phyloP scores from a whole-genome alignment of 177 flowering plant species.

The Vitis hybrid region DNA sequence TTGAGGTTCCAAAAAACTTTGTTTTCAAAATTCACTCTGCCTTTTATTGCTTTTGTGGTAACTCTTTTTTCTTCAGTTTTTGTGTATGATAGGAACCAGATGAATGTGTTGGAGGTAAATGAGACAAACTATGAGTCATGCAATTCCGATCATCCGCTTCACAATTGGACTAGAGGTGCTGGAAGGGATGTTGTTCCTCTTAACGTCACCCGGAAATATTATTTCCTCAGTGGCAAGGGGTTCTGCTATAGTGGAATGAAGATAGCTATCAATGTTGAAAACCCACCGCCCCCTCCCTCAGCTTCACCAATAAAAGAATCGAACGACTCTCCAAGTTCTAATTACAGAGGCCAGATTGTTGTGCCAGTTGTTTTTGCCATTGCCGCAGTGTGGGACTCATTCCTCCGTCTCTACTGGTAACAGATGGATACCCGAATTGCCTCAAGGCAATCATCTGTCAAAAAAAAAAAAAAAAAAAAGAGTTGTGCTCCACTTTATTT shows the following conservation, averaged over 20 bases:
- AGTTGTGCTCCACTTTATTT: not conserved
- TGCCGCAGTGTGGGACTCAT: conserved; percentile 47
- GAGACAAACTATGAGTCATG: conserved; percentile 60
- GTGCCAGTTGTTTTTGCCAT: conserved; percentile 42
- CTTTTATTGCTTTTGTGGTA: not conserved
- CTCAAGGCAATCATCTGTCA: too few relatives aligned
- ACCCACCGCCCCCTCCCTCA: conserved; percentile 63
- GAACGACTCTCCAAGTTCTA: conserved; percentile 25
- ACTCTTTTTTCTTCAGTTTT: conserved; percentile 40
- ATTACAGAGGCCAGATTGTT: conserved; percentile 27
- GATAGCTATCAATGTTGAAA: conserved; percentile 43
- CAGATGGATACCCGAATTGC: too few relatives aligned
- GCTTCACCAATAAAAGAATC: conserved; percentile 28
- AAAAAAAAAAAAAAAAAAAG: not conserved
- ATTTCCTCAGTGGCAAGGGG: conserved; percentile 69
- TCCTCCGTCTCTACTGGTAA: conserved; percentile 30
- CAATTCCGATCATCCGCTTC: conserved; percentile 54
- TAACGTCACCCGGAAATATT: conserved; percentile 54
- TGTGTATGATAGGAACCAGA: conserved; percentile 72
- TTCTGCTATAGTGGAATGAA: conserved; percentile 73
- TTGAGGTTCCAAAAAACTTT: too few relatives aligned
- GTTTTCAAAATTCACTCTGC: too few relatives aligned
- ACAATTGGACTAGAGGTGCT: conserved; percentile 71
- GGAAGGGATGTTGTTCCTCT: conserved; percentile 82
- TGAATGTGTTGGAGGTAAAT: conserved; percentile 72